Evolutionary conservation across 345 rosid species (phyloP).

Genomic region (Draba incana): DNA sequence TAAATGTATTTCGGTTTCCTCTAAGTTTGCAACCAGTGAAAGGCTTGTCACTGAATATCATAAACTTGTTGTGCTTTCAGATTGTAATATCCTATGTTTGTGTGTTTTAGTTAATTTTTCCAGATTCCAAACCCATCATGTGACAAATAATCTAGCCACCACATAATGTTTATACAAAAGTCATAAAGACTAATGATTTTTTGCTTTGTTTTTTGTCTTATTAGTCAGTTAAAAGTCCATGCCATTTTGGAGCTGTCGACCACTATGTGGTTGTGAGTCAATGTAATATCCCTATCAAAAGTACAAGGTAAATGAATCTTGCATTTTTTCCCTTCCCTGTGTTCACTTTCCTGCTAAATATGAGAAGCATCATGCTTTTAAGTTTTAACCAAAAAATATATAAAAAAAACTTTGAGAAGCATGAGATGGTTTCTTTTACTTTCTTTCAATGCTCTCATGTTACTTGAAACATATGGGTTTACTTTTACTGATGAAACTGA

Average conservation of each 20-base stretch:
- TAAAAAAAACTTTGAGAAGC: not conserved
- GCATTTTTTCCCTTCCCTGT: constrained; percentile 2
- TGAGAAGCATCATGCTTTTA: not conserved
- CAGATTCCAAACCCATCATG: too few relatives aligned
- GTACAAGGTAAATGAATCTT: not conserved
- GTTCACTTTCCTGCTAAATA: not conserved
- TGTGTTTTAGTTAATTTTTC: too few relatives aligned
- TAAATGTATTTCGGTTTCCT: not conserved
- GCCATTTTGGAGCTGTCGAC: constrained; percentile 6
- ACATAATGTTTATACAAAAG: not conserved
- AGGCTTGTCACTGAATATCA: not conserved
- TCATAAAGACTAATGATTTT: not conserved
- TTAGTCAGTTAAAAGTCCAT: not conserved
- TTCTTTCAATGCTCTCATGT: constrained; percentile 10
- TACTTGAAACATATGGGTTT: constrained; percentile 16
- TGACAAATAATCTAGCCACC: not conserved
- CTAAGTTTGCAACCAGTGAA: not conserved
- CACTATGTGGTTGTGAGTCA: constrained; percentile 7
- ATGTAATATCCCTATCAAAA: too few relatives aligned
- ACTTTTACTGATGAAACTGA: constrained; percentile 12
- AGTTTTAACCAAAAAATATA: not conserved
- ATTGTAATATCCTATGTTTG: too few relatives aligned
- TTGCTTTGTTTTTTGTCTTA: not conserved
- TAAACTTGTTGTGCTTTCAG: not conserved
- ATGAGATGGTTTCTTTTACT: constrained; percentile 22